Evolutionary conservation across 1,139 yeast species (phyloP), one percentile per base, ranked within the genome.

Genomic region (Scheffersomyces segobiensis): DNA sequence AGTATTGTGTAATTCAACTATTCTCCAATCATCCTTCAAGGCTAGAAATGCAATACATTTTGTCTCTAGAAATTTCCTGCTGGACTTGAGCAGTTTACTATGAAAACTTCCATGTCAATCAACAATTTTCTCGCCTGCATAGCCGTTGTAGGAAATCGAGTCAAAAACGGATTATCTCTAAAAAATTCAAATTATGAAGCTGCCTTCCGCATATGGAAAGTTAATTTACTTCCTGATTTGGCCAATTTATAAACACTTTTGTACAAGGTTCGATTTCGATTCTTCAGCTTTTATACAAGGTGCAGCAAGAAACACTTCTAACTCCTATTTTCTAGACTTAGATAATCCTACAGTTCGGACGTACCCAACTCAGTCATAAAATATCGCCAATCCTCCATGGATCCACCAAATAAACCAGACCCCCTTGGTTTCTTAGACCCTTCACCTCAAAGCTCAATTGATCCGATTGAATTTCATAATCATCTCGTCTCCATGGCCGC

Each of bases 171-270:
- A 32, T 32, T 32, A 32, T 32, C 42, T 14, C 17, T 32, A 32
- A 32, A 32, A 32, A 32, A 10, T 32, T 32, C 17, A 24, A 24
- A 24, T 5, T 24, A 24, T 24, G 26, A 32, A 32, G 42, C 14
- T 12, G 42, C 42, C 42, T 32, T 4, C 42, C 12, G 42, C 42
- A 32, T 32, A 32, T 32, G 42, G 52, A 50, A 50, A 50, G 14
- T 32, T 32, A 49, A 62, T 63, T 42, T 60, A 50, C 58, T 63
- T 59, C 67, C 67, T 55, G 58, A 59, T 60, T 50, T 50, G 64
- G 64, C 53, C 24, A 57, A 59, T 52, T 54, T 52, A 56, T 54
- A 60, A 63, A 60, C 61, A 57, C 52, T 5, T 21, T 49, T 49
- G 54, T 49, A 53, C 53, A 53, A 50, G 17, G 8, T 39, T 14